A percentile compares a stretch with the other conserved stretches of the same genome.
Evolutionary conservation across 805 yeast species (phyloP).

Genomic region (Suhomyces prunicola): DNA sequence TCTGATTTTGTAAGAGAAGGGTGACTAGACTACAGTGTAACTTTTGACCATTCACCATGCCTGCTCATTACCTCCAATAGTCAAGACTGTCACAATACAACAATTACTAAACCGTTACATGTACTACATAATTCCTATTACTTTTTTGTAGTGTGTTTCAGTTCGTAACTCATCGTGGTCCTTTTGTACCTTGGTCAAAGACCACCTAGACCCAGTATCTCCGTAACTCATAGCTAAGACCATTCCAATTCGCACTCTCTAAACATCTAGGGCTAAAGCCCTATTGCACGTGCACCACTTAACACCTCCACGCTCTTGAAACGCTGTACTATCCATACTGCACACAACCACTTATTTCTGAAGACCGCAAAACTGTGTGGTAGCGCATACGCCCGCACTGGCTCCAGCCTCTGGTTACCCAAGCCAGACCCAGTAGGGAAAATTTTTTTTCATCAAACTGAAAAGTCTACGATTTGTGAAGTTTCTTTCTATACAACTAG

Average conservation of each 20-base stretch:
- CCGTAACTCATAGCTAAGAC: background rate
- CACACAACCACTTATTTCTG: background rate
- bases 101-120: background rate
- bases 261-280: background rate
- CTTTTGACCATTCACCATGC: background rate
- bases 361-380: background rate
- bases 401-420: background rate
- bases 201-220: background rate
- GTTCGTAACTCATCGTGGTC: too few species aligned
- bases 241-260: background rate
- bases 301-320: background rate
- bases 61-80: background rate
- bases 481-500: slow-evolving; percentile 6
- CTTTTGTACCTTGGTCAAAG: background rate
- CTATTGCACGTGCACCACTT: background rate
- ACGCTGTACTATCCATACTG: background rate
- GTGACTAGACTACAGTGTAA: background rate
- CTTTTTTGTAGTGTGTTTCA: too few species aligned
- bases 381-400: background rate
- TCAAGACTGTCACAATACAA: background rate
- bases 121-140: background rate
- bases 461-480: slow-evolving; percentile 1
- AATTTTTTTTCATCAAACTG: slow-evolving; percentile 6
- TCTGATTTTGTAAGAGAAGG: background rate
- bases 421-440: slow-evolving; percentile 3